phyloP scores from a whole-genome alignment of 2,329 filamentous ascomycete genomes.

The Xylaria polymorpha region DNA sequence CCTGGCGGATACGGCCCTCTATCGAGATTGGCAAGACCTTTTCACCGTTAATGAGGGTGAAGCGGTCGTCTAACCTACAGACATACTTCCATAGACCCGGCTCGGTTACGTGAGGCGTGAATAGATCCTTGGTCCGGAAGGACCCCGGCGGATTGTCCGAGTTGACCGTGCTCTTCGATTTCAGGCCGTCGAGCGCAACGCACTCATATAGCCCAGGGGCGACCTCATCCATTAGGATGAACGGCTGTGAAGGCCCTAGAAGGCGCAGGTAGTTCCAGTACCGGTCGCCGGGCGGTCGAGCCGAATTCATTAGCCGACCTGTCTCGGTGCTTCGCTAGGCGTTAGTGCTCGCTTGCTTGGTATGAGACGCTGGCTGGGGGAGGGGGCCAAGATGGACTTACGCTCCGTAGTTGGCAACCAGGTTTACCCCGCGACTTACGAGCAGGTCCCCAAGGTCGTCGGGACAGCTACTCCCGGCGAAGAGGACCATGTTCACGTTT shows the following conservation, averaged over 20 bases:
- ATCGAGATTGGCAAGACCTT: constrained; percentile 60
- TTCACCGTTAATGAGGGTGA: constrained; percentile 61
- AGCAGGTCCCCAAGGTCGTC: constrained; percentile 64
- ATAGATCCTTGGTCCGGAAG: constrained; percentile 59
- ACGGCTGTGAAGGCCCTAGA: constrained; percentile 54
- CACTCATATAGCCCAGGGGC: constrained; percentile 50
- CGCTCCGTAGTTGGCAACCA: constrained; percentile 63
- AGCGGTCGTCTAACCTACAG: constrained; percentile 58
- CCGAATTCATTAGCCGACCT: constrained; percentile 67
- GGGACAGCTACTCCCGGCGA: constrained; percentile 64
- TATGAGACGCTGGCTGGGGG: neutral
- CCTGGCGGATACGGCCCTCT: constrained; percentile 66
- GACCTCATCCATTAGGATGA: constrained; percentile 53
- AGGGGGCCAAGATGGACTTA: constrained; percentile 45
- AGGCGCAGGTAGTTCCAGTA: constrained; percentile 67
- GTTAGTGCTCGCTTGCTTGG: constrained; percentile 15
- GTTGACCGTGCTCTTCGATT: constrained; percentile 51
- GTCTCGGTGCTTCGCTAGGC: constrained; percentile 61
- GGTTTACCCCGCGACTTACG: constrained; percentile 60
- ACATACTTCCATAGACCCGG: constrained; percentile 59
- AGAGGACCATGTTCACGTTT: constrained; percentile 59
- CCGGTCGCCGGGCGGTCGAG: constrained; percentile 60
- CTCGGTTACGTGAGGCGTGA: constrained; percentile 55
- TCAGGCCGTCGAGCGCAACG: constrained; percentile 49
- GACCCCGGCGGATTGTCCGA: constrained; percentile 58